Evolutionary conservation across 2,329 filamentous ascomycete genomes (phyloP), one percentile per base, ranked within the genome.

Genomic region (Ploettnerulaceae sp.): DNA sequence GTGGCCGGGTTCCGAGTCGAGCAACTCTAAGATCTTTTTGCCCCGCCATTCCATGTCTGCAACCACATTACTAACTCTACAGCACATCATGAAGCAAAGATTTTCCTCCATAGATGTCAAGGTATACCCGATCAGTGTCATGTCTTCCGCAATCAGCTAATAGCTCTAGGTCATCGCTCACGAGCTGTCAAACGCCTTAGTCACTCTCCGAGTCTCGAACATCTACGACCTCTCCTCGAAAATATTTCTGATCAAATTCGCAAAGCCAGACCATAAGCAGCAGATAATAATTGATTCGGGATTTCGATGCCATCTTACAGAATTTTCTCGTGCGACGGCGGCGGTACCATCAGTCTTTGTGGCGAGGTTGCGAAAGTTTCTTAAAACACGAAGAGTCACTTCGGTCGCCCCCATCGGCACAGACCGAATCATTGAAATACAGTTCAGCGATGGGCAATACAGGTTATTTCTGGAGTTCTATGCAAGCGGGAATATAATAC

Each of bases 171-270:
- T 95, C 68, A 94, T 97, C 64, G 86, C 89, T 47, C 88, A 95
- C 66, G 93, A 98, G 76, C 85, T 98, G 53, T 84, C 89, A 49
- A 73, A 78, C 53, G 79, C 76, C 55, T 76, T 98, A 44, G 79
- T 84, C 48, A 80, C 81, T 49, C 75, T 97, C 52, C 86, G 93
- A 54, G 78, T 97, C 40, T 81, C 87, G 53, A 98, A 98, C 64
- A 84, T 96, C 65, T 97, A 98, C 71, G 93, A 98, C 66, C 80
- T 98, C 49, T 95, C 89, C 53, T 89, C 89, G 55, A 89, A 91
- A 64, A 96, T 97, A 62, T 88, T 97, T 63, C 82, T 97, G 20
- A 78, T 98, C 67, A 97, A 96, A 65, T 93, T 98, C 64, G 82
- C 89, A 45, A 95, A 93, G 66, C 89, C 91, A 33, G 84, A 91